phyloP scores from a whole-genome alignment of 1,284 basidiomycete genomes.

The Cryptococcus sp. region DNA sequence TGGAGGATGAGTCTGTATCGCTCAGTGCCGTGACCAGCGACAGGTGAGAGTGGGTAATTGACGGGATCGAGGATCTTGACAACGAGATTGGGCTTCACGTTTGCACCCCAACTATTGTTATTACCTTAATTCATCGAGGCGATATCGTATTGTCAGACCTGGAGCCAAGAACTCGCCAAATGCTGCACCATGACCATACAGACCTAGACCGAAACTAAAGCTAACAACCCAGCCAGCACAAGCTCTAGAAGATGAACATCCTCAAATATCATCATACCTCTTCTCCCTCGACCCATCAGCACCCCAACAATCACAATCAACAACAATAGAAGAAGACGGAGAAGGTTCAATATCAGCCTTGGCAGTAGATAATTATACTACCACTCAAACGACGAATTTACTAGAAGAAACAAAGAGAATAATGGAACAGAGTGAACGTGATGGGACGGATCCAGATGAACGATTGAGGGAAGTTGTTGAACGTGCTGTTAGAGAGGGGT shows the following conservation, averaged over 20 bases:
- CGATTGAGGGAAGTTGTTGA: conserved; percentile 40
- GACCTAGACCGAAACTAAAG: too few relatives aligned
- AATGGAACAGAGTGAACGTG: conserved; percentile 40
- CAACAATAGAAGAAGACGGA: background rate
- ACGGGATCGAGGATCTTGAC: too few relatives aligned
- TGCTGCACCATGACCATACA: conserved; percentile 5
- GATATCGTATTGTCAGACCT: background rate
- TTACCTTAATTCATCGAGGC: too few relatives aligned
- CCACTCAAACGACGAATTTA: conserved; percentile 64
- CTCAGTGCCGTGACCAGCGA: too few relatives aligned
- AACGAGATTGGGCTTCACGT: too few relatives aligned
- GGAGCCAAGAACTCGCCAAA: too few relatives aligned
- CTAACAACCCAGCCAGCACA: conserved; percentile 60
- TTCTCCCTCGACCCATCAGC: conserved; percentile 49
- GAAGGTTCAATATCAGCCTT: conserved; percentile 58
- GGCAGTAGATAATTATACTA: conserved; percentile 63
- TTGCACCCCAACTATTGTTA: too few relatives aligned
- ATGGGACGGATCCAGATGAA: conserved; percentile 43
- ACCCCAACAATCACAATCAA: conserved; percentile 6
- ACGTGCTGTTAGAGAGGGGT: conserved; percentile 35
- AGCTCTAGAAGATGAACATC: conserved; percentile 70
- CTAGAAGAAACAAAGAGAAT: conserved; percentile 62
- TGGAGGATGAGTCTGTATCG: too few relatives aligned
- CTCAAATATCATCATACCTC: conserved; percentile 69
- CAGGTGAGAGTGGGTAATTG: too few relatives aligned